phyloP scores from a whole-genome alignment of 352 stramenopile genomes.

The Globisporangium splendens region DNA sequence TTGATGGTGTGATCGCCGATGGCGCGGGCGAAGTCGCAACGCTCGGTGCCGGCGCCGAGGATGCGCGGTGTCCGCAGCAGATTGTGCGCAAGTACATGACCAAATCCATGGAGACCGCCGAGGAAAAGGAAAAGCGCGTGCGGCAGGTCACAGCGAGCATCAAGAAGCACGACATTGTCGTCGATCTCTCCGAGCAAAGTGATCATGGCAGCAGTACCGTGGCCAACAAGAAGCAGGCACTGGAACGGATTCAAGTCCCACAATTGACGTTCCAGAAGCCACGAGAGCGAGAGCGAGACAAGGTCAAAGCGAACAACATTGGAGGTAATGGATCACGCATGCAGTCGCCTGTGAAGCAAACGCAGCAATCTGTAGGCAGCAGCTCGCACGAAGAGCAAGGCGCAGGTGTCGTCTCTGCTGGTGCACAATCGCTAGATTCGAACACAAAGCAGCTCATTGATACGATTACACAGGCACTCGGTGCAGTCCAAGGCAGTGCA shows the following conservation, averaged over 20 bases:
- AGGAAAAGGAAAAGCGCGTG: slow-evolving; percentile 56
- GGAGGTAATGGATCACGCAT: not conserved
- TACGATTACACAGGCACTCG: slow-evolving; percentile 71
- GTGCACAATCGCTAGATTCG: slow-evolving; percentile 21
- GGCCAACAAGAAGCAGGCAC: slow-evolving; percentile 12
- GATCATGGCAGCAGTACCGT: not conserved
- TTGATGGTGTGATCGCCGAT: slow-evolving; percentile 81
- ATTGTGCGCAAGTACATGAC: slow-evolving; percentile 84
- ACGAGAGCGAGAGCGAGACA: slow-evolving; percentile 1
- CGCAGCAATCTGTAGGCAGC: slow-evolving; percentile 3
- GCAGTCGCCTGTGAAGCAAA: slow-evolving; percentile 12
- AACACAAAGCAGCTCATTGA: slow-evolving; percentile 70
- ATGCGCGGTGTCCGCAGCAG: slow-evolving; percentile 55
- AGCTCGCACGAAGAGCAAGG: slow-evolving; percentile 5
- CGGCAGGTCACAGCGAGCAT: slow-evolving; percentile 52
- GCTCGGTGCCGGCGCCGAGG: slow-evolving; percentile 58
- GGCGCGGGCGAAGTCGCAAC: slow-evolving; percentile 68
- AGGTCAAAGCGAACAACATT: not conserved
- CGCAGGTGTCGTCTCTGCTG: not conserved
- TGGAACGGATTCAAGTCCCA: slow-evolving; percentile 56
- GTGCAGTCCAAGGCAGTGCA: slow-evolving; percentile 18
- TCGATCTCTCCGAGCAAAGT: slow-evolving; percentile 22
- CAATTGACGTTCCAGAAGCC: slow-evolving; percentile 36
- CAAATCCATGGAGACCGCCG: slow-evolving; percentile 73
- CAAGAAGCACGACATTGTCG: slow-evolving; percentile 58